Percentiles rank a stretch among this genome's conserved stretches.
phyloP scores from a whole-genome alignment of 495 filamentous ascomycete genomes.

The Jackrogersella multiformis region DNA sequence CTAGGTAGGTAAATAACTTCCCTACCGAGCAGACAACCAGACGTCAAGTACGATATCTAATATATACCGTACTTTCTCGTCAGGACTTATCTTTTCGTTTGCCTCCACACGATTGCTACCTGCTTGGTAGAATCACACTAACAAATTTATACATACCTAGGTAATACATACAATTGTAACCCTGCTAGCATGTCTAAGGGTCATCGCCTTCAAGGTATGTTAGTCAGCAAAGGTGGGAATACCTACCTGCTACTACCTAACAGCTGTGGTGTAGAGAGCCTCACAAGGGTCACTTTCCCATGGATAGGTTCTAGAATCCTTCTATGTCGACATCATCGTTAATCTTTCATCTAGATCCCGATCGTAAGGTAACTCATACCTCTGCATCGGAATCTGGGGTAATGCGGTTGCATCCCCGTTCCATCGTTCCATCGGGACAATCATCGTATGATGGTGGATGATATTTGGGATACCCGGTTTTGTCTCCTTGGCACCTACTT shows the following conservation, averaged over 20 bases:
- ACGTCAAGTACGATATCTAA: not conserved
- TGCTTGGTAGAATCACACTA: conserved; percentile 11
- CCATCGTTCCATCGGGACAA: conserved; percentile 32
- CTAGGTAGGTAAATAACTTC: no score
- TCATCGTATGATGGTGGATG: conserved; percentile 29
- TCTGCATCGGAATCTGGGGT: conserved; percentile 31
- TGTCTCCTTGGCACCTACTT: conserved; percentile 21
- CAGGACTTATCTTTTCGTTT: conserved; percentile 4
- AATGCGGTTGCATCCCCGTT: conserved; percentile 26
- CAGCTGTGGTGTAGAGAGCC: not conserved
- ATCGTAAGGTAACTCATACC: conserved; percentile 8
- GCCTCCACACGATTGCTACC: not conserved
- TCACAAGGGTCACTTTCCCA: not conserved
- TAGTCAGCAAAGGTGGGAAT: conserved; percentile 1
- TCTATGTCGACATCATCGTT: conserved; percentile 23
- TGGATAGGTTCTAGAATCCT: conserved; percentile 17
- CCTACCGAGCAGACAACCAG: not conserved
- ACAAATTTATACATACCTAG: not conserved
- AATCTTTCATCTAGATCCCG: conserved; percentile 33
- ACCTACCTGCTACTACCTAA: not conserved
- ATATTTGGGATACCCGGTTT: conserved; percentile 12
- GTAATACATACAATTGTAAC: not conserved
- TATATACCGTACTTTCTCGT: not conserved
- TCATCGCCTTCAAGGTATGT: not conserved
- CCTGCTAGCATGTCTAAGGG: not conserved